Percentiles rank a stretch among this genome's conserved stretches.
Evolutionary conservation across 305 asterid genomes (phyloP).

Genomic region (Stenogyne calaminthoides): DNA sequence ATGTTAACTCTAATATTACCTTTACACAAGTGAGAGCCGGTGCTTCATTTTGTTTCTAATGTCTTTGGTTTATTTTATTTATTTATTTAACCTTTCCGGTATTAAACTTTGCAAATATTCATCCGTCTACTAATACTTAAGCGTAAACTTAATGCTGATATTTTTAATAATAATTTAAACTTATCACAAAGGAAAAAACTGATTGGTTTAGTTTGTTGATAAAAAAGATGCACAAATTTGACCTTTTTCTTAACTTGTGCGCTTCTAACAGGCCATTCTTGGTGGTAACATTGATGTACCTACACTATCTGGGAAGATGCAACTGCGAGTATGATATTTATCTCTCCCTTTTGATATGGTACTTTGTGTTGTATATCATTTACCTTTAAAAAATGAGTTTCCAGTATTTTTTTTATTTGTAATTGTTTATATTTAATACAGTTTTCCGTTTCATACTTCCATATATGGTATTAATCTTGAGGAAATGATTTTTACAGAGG

Average conservation of each 20-base stretch:
- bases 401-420: background rate
- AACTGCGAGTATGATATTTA: slow-evolving; percentile 55
- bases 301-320: slow-evolving; percentile 68
- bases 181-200: slow-evolving; percentile 5
- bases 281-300: slow-evolving; percentile 87
- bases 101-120: background rate
- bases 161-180: slow-evolving; percentile 9
- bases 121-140: slow-evolving; percentile 3
- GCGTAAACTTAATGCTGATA: background rate
- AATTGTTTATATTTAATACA: background rate
- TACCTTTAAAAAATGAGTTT: slow-evolving; percentile 11
- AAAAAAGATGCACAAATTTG: slow-evolving; percentile 13
- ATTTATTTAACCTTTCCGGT: background rate
- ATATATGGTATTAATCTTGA: slow-evolving; percentile 3
- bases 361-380: slow-evolving; percentile 25
- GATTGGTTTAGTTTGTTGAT: slow-evolving; percentile 16
- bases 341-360: slow-evolving; percentile 21
- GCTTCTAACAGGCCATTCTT: slow-evolving; percentile 77
- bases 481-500: background rate
- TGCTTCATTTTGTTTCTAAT: slow-evolving; percentile 13
- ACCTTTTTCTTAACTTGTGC: slow-evolving; percentile 24
- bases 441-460: background rate
- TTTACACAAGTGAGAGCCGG: slow-evolving; percentile 75
- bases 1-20: slow-evolving; percentile 72
- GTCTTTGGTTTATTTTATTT: background rate